phyloP scores from a whole-genome alignment of 176 grass and related monocot genomes.

The Puccinellia tenuiflora region DNA sequence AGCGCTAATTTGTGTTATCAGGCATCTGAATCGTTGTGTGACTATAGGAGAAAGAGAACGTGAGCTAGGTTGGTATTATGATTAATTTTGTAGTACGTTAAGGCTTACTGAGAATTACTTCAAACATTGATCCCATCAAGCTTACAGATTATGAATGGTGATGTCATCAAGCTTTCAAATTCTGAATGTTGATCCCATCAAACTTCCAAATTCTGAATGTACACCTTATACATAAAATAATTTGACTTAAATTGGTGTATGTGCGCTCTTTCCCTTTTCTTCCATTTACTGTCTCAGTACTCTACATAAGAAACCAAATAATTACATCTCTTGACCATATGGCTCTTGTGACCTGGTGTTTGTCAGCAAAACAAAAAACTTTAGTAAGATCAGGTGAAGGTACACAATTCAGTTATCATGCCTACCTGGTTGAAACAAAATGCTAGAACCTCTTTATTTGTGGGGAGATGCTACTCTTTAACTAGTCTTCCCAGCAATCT shows the following conservation, averaged over 20 bases:
- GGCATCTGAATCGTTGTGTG: background rate
- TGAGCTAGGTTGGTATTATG: background rate
- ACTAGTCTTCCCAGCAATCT: background rate
- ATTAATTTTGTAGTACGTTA: background rate
- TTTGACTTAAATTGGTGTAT: background rate
- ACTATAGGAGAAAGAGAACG: background rate
- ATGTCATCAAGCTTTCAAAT: background rate
- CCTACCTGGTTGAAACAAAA: background rate
- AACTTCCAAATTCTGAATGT: background rate
- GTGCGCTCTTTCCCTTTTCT: background rate
- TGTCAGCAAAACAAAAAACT: background rate
- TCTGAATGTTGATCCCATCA: background rate
- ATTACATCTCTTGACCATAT: background rate
- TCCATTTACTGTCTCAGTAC: background rate
- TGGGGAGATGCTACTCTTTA: background rate
- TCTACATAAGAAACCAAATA: background rate
- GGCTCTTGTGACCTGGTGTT: background rate
- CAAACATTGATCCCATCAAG: background rate
- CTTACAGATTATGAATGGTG: background rate
- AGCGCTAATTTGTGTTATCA: background rate
- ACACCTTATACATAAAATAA: background rate
- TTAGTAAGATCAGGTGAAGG: no score
- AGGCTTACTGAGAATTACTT: background rate
- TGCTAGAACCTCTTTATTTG: background rate
- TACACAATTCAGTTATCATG: background rate